Evolutionary conservation across 2,329 filamentous ascomycete genomes (phyloP).

Genomic region (Aureobasidium namibiae): DNA sequence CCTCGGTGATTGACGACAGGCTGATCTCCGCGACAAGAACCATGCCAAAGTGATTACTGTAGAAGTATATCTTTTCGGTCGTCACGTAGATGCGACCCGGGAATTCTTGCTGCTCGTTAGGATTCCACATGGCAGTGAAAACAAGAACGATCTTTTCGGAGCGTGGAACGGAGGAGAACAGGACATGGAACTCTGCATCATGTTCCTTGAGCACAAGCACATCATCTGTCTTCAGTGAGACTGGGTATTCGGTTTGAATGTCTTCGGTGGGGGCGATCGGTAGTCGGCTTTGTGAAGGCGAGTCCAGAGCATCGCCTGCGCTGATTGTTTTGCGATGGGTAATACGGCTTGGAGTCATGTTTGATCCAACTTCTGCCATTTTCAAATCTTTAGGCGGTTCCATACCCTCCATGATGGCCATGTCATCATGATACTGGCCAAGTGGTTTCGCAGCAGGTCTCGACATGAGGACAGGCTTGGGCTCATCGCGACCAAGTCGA

Average conservation of each 20-base stretch:
- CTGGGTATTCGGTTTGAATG: slow-evolving; percentile 70
- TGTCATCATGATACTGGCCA: slow-evolving; percentile 20
- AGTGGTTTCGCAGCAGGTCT: slow-evolving; percentile 11
- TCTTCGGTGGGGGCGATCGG: slow-evolving; percentile 35
- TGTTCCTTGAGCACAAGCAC: slow-evolving; percentile 66
- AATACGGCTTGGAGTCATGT: slow-evolving; percentile 17
- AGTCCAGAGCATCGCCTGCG: slow-evolving; percentile 10
- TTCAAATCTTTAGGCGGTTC: slow-evolving; percentile 15
- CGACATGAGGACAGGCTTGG: slow-evolving; percentile 24
- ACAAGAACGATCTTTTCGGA: slow-evolving; percentile 83
- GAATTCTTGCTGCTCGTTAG: slow-evolving; percentile 67
- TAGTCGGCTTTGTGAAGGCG: neutral
- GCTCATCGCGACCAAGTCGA: slow-evolving; percentile 48
- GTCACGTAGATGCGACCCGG: slow-evolving; percentile 84
- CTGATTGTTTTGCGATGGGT: slow-evolving; percentile 50
- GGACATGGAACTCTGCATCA: slow-evolving; percentile 83
- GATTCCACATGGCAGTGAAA: slow-evolving; percentile 84
- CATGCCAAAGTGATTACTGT: slow-evolving; percentile 87
- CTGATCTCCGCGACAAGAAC: slow-evolving; percentile 73
- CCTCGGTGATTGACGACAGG: slow-evolving; percentile 71
- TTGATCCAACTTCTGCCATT: slow-evolving; percentile 6
- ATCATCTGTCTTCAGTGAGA: slow-evolving; percentile 70
- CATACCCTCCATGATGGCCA: slow-evolving; percentile 24
- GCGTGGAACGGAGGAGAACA: slow-evolving; percentile 73
- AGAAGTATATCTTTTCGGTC: slow-evolving; percentile 83